Evolutionary conservation across 139 green algal species (phyloP), one percentile per base, ranked within the genome.

Genomic region (Microglena sp.): DNA sequence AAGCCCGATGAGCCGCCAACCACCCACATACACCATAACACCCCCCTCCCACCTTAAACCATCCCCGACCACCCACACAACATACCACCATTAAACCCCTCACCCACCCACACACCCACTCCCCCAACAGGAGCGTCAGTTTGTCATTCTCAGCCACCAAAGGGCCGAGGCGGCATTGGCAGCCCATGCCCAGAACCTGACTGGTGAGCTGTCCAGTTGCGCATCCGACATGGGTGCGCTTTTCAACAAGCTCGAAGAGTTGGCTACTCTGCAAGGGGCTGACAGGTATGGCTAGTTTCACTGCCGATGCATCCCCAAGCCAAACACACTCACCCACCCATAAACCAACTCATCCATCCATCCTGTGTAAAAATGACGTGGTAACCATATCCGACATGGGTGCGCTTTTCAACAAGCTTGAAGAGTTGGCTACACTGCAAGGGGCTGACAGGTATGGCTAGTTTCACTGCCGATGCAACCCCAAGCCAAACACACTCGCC

Each of bases 91-190:
- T 36, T 11, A 22, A 8, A 29, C 15, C 22, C 50, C 40, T n/a
- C 18, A 15, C 18, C 11, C 40, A 15, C n/a, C 54, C 5, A 15
- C 26, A 34, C 6, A 2, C 7, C 21, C 44, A 26, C 8, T 33
- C 33, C 5, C 4, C 33, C 30, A 45, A 45, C 58, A 85, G 64
- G 82, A 90, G 76, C 72, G 82, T 1, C 71, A 84, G 28, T 89
- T 87, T 68, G 45, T 89, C 1, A 81, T 86, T 35, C 55, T 70
- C 1, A 71, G 62, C 0, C 82, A 89, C 36, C 66, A 77, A 61
- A 70, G 77, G 8, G 72, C 77, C 0, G 83, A 92, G 74, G 66
- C 80, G 53, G 73, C 71, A n/a, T 66, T 92, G 36, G 75, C 67
- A 27, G 61, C 30, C 5, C 70, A 84, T 43, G 81, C 81, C 0